Percentiles rank a stretch among this genome's conserved stretches.
Conservation (phyloP, 805 yeast genomes). For the Monosporozyma siamensis region DNA sequence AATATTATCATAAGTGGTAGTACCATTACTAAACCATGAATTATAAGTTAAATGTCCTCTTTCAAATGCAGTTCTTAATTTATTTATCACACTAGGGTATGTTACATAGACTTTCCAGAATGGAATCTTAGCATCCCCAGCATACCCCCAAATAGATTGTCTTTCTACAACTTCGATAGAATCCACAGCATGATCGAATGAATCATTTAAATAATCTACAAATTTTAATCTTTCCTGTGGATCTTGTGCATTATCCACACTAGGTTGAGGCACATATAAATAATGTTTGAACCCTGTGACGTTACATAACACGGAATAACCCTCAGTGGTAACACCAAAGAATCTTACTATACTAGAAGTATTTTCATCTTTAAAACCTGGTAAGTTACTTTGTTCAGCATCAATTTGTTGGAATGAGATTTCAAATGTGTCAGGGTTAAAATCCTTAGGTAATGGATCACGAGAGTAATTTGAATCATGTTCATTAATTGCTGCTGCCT, state of each 20-base stretch:
- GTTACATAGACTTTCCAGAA: slow-evolving; percentile 66
- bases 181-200: slow-evolving; percentile 48
- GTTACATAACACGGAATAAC: slow-evolving; percentile 82
- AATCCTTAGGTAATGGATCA: slow-evolving; percentile 44
- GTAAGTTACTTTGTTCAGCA: slow-evolving; percentile 70
- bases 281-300: slow-evolving; percentile 86
- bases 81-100: slow-evolving; percentile 57
- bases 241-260: slow-evolving; percentile 33
- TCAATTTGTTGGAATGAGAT: slow-evolving; percentile 85
- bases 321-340: slow-evolving; percentile 86
- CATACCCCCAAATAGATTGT: slow-evolving; percentile 91
- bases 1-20: slow-evolving; percentile 81
- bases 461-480: slow-evolving; percentile 39
- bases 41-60: slow-evolving; percentile 64
- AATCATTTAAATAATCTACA: slow-evolving; percentile 36
- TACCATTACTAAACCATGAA: slow-evolving; percentile 49
- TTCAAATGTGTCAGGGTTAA: slow-evolving; percentile 42
- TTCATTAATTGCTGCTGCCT: slow-evolving; percentile 17
- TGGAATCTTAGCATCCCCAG: slow-evolving; percentile 66
- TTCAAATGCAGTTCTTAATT: slow-evolving; percentile 73
- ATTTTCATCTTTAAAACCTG: slow-evolving; percentile 32
- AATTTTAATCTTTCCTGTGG: slow-evolving; percentile 33
- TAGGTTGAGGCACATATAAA: slow-evolving; percentile 85
- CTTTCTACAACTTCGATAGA: slow-evolving; percentile 57
- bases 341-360: slow-evolving; percentile 60